These are phyloP conservation scores for Aspergillus haitiensis DNA, from an alignment of 495 filamentous ascomycete species.

Conservation along the genomic window DNA sequence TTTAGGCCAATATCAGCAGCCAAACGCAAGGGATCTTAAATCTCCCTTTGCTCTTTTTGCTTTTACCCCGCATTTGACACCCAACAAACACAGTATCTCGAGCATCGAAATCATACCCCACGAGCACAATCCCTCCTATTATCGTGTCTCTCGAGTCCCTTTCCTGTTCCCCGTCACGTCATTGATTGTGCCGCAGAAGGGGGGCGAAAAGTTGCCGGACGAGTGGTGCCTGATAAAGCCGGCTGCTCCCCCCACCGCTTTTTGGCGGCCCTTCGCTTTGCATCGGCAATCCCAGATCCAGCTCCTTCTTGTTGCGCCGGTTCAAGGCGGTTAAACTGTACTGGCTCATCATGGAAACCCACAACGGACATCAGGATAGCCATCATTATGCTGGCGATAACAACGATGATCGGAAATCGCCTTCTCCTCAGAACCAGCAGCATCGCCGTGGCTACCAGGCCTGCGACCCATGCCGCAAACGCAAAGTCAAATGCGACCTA, in stretches of 20 bases:
- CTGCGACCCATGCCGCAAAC: constrained; percentile 85
- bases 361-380: constrained; percentile 20
- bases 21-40: constrained; percentile 19
- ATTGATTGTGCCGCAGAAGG: constrained; percentile 6
- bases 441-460: constrained; percentile 80
- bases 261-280: constrained; percentile 44
- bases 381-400: constrained; percentile 23
- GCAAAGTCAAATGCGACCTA: constrained; percentile 92
- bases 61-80: constrained; percentile 22
- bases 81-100: constrained; percentile 1
- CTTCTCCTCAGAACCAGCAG: constrained; percentile 40
- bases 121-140: neutral
- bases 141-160: constrained; percentile 1
- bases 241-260: constrained; percentile 37
- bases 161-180: neutral
- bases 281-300: constrained; percentile 39
- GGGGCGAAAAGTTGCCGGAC: constrained; percentile 13
- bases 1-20: constrained; percentile 1
- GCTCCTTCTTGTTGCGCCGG: constrained; percentile 29
- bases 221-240: constrained; percentile 27
- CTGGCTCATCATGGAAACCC: constrained; percentile 25
- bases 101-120: neutral
- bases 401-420: constrained; percentile 28
- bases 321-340: constrained; percentile 14
- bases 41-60: constrained; percentile 1